Evolutionary conservation across 139 green algal genomes (phyloP), one percentile per base, ranked within the genome.

Genomic region (Nannochloris sp.): DNA sequence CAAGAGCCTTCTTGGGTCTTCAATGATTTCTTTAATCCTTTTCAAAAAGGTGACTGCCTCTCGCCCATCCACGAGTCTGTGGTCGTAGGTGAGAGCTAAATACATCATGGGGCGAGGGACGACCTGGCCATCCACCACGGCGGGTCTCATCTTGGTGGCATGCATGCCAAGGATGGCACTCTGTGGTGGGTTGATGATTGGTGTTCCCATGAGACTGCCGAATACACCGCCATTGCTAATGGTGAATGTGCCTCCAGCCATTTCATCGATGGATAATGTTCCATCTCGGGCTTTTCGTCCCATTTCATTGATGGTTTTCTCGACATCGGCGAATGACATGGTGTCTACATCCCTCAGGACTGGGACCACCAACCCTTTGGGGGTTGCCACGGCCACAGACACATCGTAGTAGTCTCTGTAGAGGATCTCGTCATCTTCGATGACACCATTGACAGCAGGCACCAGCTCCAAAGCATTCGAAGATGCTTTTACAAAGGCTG

Each of bases 131-230:
- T 78, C 73, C 14, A 95, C 78, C 37, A 95, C 88, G 62, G 90
- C 81, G 3, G 92, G 79, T 29, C 87, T 62, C 75, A 90, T 84
- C 55, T 87, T 79, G 71, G 96, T 98, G 71, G 84, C 78, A 81
- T 99, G 94, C 94, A 99, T 99, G 59, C 94, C 94, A 65, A 89
- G 77, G 69, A 95, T 97, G 59, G 89, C 89, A 26, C 68, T 84
- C 73, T 95, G 91, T 1, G 93, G 93, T 6, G 93, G 91, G 76
- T 99, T 99, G 82, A 99, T 98, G 83, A 99, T 99, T 70, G 94
- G 94, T 16, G 92, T 98, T 67, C 76, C 88, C 56, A 98, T 77
- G 67, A 99, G 63, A 59, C 70, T 88, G 66, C 94, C 94, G 70
- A 96, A 99, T 31, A 98, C 94, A 62, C 94, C 94, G 25, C 94